Base-by-base conservation (phyloP, 2,329 filamentous ascomycete genomes). In the Penicillium decumbens region DNA sequence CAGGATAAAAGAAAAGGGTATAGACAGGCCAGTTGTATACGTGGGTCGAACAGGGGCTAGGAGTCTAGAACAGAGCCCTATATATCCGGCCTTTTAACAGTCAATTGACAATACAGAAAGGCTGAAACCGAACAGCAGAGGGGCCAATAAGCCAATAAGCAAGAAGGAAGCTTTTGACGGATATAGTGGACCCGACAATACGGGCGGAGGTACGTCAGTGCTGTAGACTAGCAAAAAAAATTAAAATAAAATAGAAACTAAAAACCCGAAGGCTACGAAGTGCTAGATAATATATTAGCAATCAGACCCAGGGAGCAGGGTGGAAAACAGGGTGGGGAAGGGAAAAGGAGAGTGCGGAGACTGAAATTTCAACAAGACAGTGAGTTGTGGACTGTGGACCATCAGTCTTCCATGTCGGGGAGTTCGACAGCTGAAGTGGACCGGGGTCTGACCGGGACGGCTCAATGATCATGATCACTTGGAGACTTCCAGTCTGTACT, bases 341-440 rank as follows among this genome's bases (percentile, higher is more conserved):
- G 18, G 29, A 32, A 32, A 29, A 29, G 27, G 28, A 33, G 29
- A 23, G 37, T 39, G 37, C 37, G 38, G 38, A 40, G 38, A 15
- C 38, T 12, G 18, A 18, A 18, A 20, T n/a, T 25, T n/a, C 38
- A 40, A 40, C 23, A 15, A 8, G 20, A 15, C 5, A 25, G 20
- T 39, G 4, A n/a, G 25, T 23, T 1, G 7, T 20, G n/a, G 20
- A 10, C 20, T 24, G 10, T 40, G 38, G 38, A 40, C 13, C 38
- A 35, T 18, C n/a, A 1, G 8, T 29, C 3, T 20, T 37, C 33
- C 24, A 23, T 38, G 29, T 28, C 37, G 29, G 37, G 32, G 30
- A 23, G 27, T 50, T 47, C 28, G 24, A 43, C 49, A 47, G 44
- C 24, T 44, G 24, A 51, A 41, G 44, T 47, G 44, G 44, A 45